These are phyloP conservation scores for Paramecium pentaurelia DNA, from an alignment of 73 alveolate species.

Conservation along the genomic window DNA sequence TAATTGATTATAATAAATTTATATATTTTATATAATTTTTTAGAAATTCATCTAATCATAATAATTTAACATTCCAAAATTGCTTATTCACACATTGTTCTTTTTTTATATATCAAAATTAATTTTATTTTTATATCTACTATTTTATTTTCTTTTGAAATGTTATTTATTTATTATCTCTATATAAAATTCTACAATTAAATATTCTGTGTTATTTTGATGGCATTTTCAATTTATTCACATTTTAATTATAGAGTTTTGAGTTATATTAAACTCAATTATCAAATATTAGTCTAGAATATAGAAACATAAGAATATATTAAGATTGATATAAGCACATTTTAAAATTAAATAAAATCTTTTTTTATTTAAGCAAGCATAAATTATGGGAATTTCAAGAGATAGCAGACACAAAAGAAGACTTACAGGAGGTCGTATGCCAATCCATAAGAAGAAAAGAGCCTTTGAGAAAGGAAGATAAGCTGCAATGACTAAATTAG, in stretches of 20 bases:
- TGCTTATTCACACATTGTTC: too few relatives aligned
- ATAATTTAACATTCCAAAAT: too few relatives aligned
- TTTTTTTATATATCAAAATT: too few relatives aligned
- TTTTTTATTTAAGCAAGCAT: background rate
- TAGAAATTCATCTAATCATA: too few relatives aligned
- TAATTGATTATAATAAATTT: too few relatives aligned
- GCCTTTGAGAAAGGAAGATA: constrained; percentile 96
- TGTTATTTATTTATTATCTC: too few relatives aligned
- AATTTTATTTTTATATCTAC: too few relatives aligned
- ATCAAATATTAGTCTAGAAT: background rate
- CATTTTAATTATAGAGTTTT: background rate
- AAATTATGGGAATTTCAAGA: constrained; percentile 93
- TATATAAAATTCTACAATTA: too few relatives aligned
- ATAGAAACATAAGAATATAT: background rate
- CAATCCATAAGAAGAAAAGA: constrained; percentile 97
- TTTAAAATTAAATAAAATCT: constrained; percentile 10
- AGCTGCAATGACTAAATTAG: constrained; percentile 86
- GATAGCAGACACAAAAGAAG: constrained; percentile 96
- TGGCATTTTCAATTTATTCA: background rate
- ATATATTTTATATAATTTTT: too few relatives aligned
- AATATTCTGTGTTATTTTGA: background rate
- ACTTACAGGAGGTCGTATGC: constrained; percentile 98
- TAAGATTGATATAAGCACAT: background rate
- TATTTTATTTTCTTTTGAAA: too few relatives aligned
- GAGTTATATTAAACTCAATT: background rate